These are phyloP conservation scores for Paulownia fortunei DNA, from an alignment of 257 asterid species.

Conservation along the genomic window DNA sequence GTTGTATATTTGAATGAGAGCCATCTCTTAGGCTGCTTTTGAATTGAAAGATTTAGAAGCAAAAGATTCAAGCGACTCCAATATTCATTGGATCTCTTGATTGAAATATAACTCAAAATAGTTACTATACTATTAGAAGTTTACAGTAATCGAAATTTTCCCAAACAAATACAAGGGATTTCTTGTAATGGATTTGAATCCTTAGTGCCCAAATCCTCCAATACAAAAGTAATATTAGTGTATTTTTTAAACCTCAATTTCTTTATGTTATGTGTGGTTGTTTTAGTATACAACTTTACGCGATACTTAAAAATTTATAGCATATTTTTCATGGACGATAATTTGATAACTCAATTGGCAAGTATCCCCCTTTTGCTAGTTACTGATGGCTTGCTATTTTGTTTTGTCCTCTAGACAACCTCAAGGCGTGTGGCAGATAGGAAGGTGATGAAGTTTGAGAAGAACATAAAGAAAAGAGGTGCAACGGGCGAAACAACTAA, in stretches of 20 bases:
- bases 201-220: not conserved
- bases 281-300: not conserved
- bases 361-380: not conserved
- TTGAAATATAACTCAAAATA: not conserved
- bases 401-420: conserved; percentile 51
- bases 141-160: not conserved
- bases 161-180: not conserved
- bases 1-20: not conserved
- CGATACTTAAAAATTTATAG: not conserved
- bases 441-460: conserved; percentile 72
- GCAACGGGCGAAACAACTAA: conserved; percentile 51
- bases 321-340: not conserved
- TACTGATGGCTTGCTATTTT: conserved; percentile 3
- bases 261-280: not conserved
- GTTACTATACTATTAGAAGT: not conserved
- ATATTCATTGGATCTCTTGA: not conserved
- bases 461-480: conserved; percentile 69
- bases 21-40: not conserved
- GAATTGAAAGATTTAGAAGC: not conserved
- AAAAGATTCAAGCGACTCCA: not conserved
- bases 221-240: not conserved
- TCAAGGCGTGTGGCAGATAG: conserved; percentile 66
- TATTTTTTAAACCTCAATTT: not conserved
- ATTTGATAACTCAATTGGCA: not conserved
- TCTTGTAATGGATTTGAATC: not conserved